phyloP scores from a whole-genome alignment of 2,329 filamentous ascomycete genomes.

The Colletotrichum sp. region DNA sequence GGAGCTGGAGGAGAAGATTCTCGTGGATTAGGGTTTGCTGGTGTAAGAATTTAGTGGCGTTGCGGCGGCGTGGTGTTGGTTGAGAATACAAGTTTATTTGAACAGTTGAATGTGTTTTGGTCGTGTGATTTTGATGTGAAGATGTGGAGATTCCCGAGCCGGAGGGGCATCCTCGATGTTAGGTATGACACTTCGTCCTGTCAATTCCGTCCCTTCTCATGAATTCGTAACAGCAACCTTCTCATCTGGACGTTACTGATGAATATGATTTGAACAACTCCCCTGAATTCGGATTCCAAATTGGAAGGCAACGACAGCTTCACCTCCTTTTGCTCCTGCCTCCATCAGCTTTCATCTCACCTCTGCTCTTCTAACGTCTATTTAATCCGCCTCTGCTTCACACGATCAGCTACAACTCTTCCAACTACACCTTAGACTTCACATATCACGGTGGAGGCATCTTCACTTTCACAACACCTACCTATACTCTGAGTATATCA shows the following conservation, averaged over 20 bases:
- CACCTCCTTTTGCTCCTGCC: neutral
- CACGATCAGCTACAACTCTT: neutral
- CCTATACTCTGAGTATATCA: no score
- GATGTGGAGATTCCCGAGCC: no score
- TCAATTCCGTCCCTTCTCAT: neutral
- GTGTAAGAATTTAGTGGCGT: neutral
- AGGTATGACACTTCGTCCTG: neutral
- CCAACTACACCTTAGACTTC: neutral
- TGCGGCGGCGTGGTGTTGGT: neutral
- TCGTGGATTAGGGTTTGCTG: slow-evolving; percentile 68
- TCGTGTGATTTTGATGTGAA: no score
- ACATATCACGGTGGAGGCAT: neutral
- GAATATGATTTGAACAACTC: neutral
- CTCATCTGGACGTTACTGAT: neutral
- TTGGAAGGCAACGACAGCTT: neutral
- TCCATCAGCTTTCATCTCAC: neutral
- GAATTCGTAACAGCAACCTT: rapidly evolving
- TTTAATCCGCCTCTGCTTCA: neutral
- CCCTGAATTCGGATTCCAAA: rapidly evolving
- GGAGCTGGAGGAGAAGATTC: slow-evolving; percentile 80
- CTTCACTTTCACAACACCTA: neutral
- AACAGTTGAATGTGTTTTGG: neutral
- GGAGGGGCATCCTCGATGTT: no score
- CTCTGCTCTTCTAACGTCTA: neutral
- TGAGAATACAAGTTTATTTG: neutral